Evolutionary conservation across 1,139 yeast species (phyloP).

Genomic region (Yamadazyma taylorii): DNA sequence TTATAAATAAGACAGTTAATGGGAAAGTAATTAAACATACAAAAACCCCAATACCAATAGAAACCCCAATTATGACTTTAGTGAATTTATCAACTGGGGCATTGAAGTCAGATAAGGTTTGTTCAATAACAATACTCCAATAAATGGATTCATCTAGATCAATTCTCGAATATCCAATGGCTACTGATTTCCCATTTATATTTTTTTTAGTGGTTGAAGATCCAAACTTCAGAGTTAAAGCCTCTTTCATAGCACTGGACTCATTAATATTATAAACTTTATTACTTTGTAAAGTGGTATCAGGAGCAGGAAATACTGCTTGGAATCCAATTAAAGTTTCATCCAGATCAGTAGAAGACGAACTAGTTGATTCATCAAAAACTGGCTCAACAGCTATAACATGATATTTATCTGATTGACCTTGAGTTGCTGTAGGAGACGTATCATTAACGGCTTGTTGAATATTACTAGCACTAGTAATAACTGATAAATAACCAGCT

Average conservation of each 20-base stretch:
- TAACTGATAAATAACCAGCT: slow-evolving; percentile 71
- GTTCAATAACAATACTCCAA: slow-evolving; percentile 85
- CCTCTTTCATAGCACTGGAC: slow-evolving; percentile 40
- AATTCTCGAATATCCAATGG: slow-evolving; percentile 71
- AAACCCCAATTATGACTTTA: slow-evolving; percentile 74
- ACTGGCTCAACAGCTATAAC: slow-evolving; percentile 37
- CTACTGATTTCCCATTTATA: slow-evolving; percentile 46
- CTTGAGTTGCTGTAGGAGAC: slow-evolving; percentile 21
- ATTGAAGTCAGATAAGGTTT: slow-evolving; percentile 56
- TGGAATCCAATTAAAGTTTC: slow-evolving; percentile 31
- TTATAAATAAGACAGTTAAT: slow-evolving; percentile 78
- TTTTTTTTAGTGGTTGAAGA: slow-evolving; percentile 46
- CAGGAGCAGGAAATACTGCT: slow-evolving; percentile 34
- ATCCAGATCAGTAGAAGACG: slow-evolving; percentile 10
- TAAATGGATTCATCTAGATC: slow-evolving; percentile 42
- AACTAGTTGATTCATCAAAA: slow-evolving; percentile 18
- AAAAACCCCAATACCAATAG: slow-evolving; percentile 74
- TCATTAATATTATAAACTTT: slow-evolving; percentile 27
- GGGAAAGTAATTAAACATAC: slow-evolving; percentile 78
- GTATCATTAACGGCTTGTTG: slow-evolving; percentile 51
- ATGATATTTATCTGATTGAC: slow-evolving; percentile 25
- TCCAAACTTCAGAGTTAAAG: slow-evolving; percentile 44
- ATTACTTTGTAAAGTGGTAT: slow-evolving; percentile 20
- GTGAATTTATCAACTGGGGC: slow-evolving; percentile 63
- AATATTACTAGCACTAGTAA: slow-evolving; percentile 58